Conservation (phyloP, 192 early-diverging fungal genomes). For the Podila horticola region DNA sequence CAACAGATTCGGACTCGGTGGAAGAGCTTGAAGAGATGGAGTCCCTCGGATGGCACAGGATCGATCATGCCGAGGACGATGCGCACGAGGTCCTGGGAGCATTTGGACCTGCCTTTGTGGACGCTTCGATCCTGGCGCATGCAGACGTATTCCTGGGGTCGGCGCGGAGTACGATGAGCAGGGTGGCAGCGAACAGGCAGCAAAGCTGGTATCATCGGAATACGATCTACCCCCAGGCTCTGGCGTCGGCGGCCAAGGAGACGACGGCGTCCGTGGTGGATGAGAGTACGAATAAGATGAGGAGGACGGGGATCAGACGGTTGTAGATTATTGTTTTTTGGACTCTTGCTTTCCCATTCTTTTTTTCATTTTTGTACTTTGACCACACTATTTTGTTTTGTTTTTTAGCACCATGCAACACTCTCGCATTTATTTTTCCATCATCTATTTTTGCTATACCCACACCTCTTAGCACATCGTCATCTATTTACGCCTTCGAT, state of each 20-base stretch:
- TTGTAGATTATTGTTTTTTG: not conserved
- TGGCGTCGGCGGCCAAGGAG: not conserved
- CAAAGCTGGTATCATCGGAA: conserved; percentile 18
- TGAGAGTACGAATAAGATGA: not conserved
- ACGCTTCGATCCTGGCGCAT: conserved; percentile 36
- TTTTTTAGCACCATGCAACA: not conserved
- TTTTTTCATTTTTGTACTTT: not conserved
- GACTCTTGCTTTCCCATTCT: not conserved
- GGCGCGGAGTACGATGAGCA: conserved; percentile 15
- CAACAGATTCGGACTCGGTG: conserved; percentile 24
- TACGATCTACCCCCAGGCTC: conserved; percentile 1
- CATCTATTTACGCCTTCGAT: too few species aligned
- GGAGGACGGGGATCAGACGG: not conserved
- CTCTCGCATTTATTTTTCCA: too few species aligned
- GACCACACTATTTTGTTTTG: not conserved
- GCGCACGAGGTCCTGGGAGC: conserved; percentile 14
- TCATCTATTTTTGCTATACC: too few species aligned
- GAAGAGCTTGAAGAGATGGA: conserved; percentile 21
- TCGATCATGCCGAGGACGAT: conserved; percentile 28
- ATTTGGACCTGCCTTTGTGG: conserved; percentile 30
- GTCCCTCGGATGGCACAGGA: conserved; percentile 28
- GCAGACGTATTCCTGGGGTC: conserved; percentile 41
- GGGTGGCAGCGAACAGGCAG: conserved; percentile 19
- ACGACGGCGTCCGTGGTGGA: not conserved
- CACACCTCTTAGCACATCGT: too few species aligned